phyloP scores from a whole-genome alignment of 441 rosid species.

The Populus hybrid region DNA sequence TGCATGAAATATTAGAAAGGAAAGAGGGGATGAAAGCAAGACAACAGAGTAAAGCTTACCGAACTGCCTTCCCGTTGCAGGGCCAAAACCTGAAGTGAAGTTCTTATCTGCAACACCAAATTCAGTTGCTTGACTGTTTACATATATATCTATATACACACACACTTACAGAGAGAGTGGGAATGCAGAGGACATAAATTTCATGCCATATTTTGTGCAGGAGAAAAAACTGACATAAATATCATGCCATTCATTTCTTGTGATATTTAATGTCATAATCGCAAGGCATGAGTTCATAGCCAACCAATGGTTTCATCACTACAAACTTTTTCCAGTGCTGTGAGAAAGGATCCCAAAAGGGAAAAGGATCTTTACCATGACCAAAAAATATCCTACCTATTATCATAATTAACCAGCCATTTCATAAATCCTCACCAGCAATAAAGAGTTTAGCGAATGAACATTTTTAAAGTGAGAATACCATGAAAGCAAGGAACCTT shows the following conservation, averaged over 20 bases:
- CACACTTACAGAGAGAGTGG: neutral
- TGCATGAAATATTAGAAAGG: conserved; percentile 8
- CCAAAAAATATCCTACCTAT: neutral
- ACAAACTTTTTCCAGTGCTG: neutral
- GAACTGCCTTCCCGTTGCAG: conserved; percentile 76
- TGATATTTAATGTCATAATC: neutral
- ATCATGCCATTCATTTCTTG: neutral
- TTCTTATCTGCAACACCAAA: conserved; percentile 62
- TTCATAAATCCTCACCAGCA: neutral
- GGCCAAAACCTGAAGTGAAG: conserved; percentile 91
- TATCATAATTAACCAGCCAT: neutral
- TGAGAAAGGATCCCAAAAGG: neutral
- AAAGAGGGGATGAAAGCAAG: conserved; percentile 8
- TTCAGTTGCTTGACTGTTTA: conserved; percentile 15
- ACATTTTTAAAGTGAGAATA: neutral
- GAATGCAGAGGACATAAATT: neutral
- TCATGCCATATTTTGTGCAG: neutral
- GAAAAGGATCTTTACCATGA: neutral
- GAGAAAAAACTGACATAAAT: neutral
- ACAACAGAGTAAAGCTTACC: conserved; percentile 43
- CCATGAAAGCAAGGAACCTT: neutral
- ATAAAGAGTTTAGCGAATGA: neutral
- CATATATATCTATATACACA: neutral
- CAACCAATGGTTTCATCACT: neutral
- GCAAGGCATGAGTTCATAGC: neutral